Base-by-base conservation (phyloP, 2,329 filamentous ascomycete genomes). In the Diaporthe sp. region DNA sequence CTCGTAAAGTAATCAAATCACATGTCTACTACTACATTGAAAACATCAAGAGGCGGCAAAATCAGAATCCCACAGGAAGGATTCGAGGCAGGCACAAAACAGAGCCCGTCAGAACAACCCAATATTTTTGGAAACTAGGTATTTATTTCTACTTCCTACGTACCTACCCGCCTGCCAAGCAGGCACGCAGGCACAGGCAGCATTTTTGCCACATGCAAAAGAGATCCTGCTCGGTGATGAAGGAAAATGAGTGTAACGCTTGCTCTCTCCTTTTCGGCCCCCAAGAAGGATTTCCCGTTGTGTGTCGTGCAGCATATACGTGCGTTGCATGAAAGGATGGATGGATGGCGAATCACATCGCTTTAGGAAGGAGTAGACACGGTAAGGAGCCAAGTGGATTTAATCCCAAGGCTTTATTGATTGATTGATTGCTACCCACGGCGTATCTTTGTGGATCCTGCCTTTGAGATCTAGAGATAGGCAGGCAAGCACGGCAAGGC, bases 51-150 rank as follows among this genome's bases (percentile, higher is more conserved):
- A 28, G 47, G 33, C 64, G n/a, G n/a, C n/a, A n/a, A n/a, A 68
- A 68, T 68, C 33, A 52, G 19, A 4, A 68, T 68, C 64, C 64
- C 47, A 68, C 47, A 52, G 47, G 47, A 54, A 68, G 64, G 47
- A 54, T 54, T 54, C 4, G 7, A 54, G 6, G 4, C 64, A 28
- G 33, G 64, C 64, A 68, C 45, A 40, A 38, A 40, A 68, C 33
- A 40, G 47, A 68, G 64, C 47, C 45, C 22, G 22, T 40, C 8
- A 22, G 47, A 28, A 54, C 7, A 68, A 5, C 35, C 22, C n/a
- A n/a, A n/a, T 40, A 22, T 40, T 68, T 38, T 54, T 40, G 47
- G 33, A 6, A 52, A 54, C 30, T 40, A 50, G n/a, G n/a, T n/a
- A n/a, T n/a, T n/a, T n/a, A n/a, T n/a, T 68, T 68, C 33, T 22